Conservation (phyloP, 805 yeast species). For the Sugiyamaella lignohabitans region DNA sequence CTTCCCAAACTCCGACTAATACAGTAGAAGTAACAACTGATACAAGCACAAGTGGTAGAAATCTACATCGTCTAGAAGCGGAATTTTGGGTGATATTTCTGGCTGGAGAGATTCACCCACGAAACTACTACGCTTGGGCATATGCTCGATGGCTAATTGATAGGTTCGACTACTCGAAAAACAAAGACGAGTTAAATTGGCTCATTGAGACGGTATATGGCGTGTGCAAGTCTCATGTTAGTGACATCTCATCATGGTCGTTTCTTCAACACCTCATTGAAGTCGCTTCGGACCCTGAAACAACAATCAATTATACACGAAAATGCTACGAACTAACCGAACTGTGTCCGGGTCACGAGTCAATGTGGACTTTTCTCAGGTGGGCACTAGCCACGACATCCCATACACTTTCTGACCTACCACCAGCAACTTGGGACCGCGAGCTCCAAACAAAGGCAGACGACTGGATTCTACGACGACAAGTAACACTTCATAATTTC, state of each 20-base stretch:
- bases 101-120: slow-evolving; percentile 38
- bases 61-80: slow-evolving; percentile 5
- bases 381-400: not conserved
- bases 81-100: slow-evolving; percentile 29
- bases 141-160: slow-evolving; percentile 31
- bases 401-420: too few relatives aligned
- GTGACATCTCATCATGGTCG: slow-evolving; percentile 33
- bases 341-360: slow-evolving; percentile 20
- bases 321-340: slow-evolving; percentile 2
- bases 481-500: too few relatives aligned
- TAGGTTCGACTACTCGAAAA: slow-evolving; percentile 4
- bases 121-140: slow-evolving; percentile 46
- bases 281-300: not conserved
- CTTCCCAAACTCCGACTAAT: too few relatives aligned
- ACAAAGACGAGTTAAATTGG: slow-evolving; percentile 6
- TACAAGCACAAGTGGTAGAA: too few relatives aligned
- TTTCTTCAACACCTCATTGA: slow-evolving; percentile 20
- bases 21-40: too few relatives aligned
- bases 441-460: too few relatives aligned
- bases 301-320: not conserved
- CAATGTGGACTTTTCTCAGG: slow-evolving; percentile 20
- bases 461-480: too few relatives aligned
- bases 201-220: slow-evolving; percentile 13
- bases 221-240: slow-evolving; percentile 21
- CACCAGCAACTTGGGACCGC: too few relatives aligned